Conservation (phyloP, 352 stramenopile species). For the Peronospora farinosa region DNA sequence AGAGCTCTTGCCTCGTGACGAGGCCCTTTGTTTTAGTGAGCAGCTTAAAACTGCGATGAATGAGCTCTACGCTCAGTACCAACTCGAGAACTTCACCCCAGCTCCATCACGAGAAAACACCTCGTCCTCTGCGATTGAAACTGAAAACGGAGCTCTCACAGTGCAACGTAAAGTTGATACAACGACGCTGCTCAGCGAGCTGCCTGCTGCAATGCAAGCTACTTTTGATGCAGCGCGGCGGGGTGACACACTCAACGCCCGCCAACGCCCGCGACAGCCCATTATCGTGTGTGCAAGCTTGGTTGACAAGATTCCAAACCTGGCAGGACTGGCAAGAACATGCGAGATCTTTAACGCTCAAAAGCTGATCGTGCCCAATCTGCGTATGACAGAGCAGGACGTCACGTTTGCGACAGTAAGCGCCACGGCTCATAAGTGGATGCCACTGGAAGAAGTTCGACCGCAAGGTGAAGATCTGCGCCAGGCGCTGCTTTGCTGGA, state of each 20-base stretch:
- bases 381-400: constrained; percentile 72
- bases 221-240: constrained; percentile 20
- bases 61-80: constrained; percentile 66
- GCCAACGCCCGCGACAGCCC: constrained; percentile 44
- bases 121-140: background rate
- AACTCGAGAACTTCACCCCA: constrained; percentile 49
- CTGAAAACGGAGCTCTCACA: constrained; percentile 15
- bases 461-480: constrained; percentile 35
- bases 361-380: constrained; percentile 86
- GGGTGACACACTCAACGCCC: constrained; percentile 36
- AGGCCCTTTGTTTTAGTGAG: constrained; percentile 42
- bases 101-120: background rate
- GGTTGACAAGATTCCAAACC: constrained; percentile 93
- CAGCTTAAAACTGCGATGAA: constrained; percentile 67
- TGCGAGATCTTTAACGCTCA: constrained; percentile 93
- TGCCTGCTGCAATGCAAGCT: constrained; percentile 44
- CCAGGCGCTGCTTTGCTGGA: constrained; percentile 48
- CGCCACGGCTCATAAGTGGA: constrained; percentile 92
- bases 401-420: constrained; percentile 88
- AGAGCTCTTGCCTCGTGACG: constrained; percentile 58
- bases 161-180: constrained; percentile 82
- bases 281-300: constrained; percentile 83
- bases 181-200: constrained; percentile 44
- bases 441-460: constrained; percentile 88
- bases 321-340: constrained; percentile 90